Evolutionary conservation across 176 grass and related monocot genomes (phyloP).

Genomic region (Oryza glaberrima): DNA sequence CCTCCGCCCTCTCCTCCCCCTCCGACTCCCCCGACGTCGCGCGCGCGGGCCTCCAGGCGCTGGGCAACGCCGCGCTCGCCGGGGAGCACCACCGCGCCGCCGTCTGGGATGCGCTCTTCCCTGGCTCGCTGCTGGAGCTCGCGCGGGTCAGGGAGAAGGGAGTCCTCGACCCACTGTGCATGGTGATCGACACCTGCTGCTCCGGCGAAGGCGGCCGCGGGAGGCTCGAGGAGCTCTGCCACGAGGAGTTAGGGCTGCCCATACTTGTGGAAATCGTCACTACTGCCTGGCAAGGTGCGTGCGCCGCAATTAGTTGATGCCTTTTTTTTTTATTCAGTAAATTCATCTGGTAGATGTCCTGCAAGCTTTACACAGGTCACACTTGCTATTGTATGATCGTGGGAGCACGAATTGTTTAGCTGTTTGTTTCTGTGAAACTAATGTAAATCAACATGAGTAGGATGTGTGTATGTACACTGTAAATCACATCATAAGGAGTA

Average conservation of each 20-base stretch:
- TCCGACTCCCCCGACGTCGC: constrained; percentile 39
- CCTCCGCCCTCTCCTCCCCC: constrained; percentile 39
- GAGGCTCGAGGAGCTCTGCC: constrained; percentile 68
- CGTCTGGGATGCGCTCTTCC: constrained; percentile 77
- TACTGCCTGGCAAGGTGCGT: constrained; percentile 60
- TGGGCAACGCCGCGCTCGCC: constrained; percentile 67
- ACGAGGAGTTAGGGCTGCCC: constrained; percentile 41
- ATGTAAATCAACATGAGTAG: background rate
- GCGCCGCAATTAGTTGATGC: background rate
- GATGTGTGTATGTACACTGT: background rate
- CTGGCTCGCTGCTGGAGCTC: constrained; percentile 49
- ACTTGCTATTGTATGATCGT: background rate
- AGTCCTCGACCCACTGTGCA: constrained; percentile 75
- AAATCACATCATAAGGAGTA: background rate
- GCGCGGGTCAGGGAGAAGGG: constrained; percentile 52
- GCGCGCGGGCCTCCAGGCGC: constrained; percentile 65
- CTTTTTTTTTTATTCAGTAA: background rate
- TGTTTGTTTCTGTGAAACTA: constrained; percentile 10
- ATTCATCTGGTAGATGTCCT: constrained; percentile 13
- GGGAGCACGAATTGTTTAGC: background rate
- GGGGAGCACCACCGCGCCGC: constrained; percentile 66
- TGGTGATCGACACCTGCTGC: constrained; percentile 92
- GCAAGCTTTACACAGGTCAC: background rate
- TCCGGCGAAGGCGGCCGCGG: constrained; percentile 49
- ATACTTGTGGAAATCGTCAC: constrained; percentile 59